phyloP scores from a whole-genome alignment of 1,284 basidiomycete species.

The Moesziomyces antarcticus region DNA sequence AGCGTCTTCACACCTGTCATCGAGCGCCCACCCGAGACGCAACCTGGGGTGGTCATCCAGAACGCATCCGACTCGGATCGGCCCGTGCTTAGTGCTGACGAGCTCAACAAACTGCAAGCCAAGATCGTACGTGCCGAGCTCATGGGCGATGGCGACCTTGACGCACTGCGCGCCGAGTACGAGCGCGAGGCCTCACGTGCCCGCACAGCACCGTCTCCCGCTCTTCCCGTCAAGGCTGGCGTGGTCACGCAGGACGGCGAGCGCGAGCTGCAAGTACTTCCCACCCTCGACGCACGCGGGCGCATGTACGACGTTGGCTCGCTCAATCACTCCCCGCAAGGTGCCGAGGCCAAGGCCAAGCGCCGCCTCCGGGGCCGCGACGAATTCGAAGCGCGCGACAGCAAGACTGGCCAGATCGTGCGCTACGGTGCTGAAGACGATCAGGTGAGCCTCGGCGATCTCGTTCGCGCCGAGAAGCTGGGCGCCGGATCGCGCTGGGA shows the following conservation, averaged over 20 bases:
- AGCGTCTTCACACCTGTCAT: slow-evolving; percentile 48
- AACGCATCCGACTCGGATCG: slow-evolving; percentile 25
- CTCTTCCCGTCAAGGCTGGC: background rate
- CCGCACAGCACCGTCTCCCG: no score
- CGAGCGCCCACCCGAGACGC: slow-evolving; percentile 6
- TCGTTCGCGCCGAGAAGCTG: slow-evolving; percentile 91
- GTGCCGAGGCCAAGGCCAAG: slow-evolving; percentile 70
- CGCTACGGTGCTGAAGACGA: slow-evolving; percentile 78
- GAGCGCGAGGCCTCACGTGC: slow-evolving; percentile 75
- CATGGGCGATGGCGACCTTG: slow-evolving; percentile 77
- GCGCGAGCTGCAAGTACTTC: slow-evolving; percentile 79
- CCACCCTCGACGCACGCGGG: slow-evolving; percentile 87
- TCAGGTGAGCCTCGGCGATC: slow-evolving; percentile 82
- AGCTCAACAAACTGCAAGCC: slow-evolving; percentile 91
- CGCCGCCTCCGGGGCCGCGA: slow-evolving; percentile 75
- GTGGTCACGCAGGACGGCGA: slow-evolving; percentile 25
- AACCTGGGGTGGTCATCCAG: slow-evolving; percentile 17
- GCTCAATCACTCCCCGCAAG: slow-evolving; percentile 69
- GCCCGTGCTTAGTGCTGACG: slow-evolving; percentile 69
- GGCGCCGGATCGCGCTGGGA: slow-evolving; percentile 87
- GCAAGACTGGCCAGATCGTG: slow-evolving; percentile 71
- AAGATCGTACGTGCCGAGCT: slow-evolving; percentile 90
- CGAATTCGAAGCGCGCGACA: slow-evolving; percentile 85
- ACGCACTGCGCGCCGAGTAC: slow-evolving; percentile 83
- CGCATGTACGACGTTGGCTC: slow-evolving; percentile 89